Percentiles rank a stretch among this genome's conserved stretches.
These are phyloP conservation scores for Amanita inopinata DNA, from an alignment of 768 basidiomycete genomes.

Conservation along the genomic window DNA sequence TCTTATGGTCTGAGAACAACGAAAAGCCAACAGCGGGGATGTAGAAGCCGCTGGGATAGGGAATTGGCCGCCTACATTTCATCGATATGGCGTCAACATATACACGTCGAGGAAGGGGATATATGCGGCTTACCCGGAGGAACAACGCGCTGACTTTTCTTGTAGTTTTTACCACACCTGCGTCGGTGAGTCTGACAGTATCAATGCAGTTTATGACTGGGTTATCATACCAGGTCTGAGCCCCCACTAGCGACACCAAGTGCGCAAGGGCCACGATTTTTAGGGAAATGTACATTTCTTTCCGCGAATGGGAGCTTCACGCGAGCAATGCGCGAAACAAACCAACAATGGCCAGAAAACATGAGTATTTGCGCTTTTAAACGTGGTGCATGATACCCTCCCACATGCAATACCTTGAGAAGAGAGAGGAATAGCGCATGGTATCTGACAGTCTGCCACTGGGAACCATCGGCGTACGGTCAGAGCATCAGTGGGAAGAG, in stretches of 20 bases:
- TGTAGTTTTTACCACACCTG: conserved; percentile 51
- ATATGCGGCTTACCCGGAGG: conserved; percentile 30
- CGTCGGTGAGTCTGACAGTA: background rate
- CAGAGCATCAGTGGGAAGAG: no score
- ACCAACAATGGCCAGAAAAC: no score
- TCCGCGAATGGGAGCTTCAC: background rate
- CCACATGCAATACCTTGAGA: no score
- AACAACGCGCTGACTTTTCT: conserved; percentile 28
- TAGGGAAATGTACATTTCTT: background rate
- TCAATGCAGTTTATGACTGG: background rate
- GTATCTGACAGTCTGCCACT: background rate
- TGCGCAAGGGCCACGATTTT: background rate
- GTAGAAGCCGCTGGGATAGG: conserved; percentile 26
- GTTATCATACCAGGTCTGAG: conserved; percentile 6
- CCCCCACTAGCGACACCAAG: background rate
- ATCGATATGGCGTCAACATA: background rate
- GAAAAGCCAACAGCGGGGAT: conserved; percentile 42
- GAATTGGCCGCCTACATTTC: conserved; percentile 36
- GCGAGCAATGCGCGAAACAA: no score
- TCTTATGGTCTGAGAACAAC: conserved; percentile 47
- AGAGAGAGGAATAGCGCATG: background rate
- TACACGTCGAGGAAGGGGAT: background rate
- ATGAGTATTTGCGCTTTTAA: no score
- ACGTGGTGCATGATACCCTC: no score
- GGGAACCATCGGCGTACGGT: no score